Percentiles rank a stretch among this genome's conserved stretches.
phyloP scores from a whole-genome alignment of 768 basidiomycete species.

The Russula abietina region DNA sequence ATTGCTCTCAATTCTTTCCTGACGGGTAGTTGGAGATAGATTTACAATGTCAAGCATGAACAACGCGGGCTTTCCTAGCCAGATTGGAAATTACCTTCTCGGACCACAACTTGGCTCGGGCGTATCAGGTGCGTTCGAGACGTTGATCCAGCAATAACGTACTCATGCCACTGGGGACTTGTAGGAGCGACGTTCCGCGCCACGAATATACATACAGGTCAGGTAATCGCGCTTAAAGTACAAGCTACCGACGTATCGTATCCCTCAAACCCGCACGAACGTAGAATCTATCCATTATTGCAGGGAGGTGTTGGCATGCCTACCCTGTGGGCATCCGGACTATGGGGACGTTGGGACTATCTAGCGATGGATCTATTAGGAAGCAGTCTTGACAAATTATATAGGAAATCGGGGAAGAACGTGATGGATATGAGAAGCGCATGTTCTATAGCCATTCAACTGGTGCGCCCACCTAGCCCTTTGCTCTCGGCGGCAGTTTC shows the following conservation, averaged over 20 bases:
- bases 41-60: conserved; percentile 12
- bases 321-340: conserved; percentile 51
- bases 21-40: neutral
- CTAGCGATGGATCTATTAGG: conserved; percentile 76
- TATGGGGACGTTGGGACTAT: conserved; percentile 32
- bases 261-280: conserved; percentile 70
- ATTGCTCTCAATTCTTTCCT: neutral
- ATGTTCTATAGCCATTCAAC: conserved; percentile 69
- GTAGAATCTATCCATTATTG: conserved; percentile 58
- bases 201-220: conserved; percentile 46
- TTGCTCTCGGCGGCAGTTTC: neutral
- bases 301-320: conserved; percentile 75
- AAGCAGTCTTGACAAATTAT: conserved; percentile 58
- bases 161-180: neutral
- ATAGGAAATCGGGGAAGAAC: conserved; percentile 49
- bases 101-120: conserved; percentile 59
- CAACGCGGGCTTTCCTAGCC: conserved; percentile 28
- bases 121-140: conserved; percentile 51
- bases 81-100: conserved; percentile 57
- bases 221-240: conserved; percentile 68
- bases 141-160: neutral
- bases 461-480: conserved; percentile 43
- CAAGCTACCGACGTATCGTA: conserved; percentile 66
- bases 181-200: conserved; percentile 69
- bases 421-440: conserved; percentile 65